Evolutionary conservation across 2,329 filamentous ascomycete species (phyloP).

Genomic region (Macrophomina tecta): DNA sequence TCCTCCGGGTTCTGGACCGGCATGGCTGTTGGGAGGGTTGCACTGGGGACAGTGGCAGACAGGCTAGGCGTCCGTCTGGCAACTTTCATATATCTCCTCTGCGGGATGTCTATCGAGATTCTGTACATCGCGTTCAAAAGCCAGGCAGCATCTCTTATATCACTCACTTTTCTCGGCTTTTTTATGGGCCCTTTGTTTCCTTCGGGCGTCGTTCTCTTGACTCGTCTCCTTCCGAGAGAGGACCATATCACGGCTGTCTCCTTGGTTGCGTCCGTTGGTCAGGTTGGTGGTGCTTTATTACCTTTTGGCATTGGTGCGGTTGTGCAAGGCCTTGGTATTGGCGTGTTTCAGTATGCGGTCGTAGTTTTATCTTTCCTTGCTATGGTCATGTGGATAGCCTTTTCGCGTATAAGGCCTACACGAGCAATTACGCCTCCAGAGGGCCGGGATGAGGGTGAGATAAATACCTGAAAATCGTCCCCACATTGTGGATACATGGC

Average conservation of each 20-base stretch:
- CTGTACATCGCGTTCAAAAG: conserved; percentile 29
- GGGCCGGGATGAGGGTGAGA: no score
- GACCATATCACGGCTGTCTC: conserved; percentile 53
- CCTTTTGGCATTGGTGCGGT: conserved; percentile 53
- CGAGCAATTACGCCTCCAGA: no score
- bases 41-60: conserved; percentile 42
- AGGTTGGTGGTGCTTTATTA: conserved; percentile 51
- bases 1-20: conserved; percentile 55
- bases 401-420: background rate
- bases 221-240: conserved; percentile 45
- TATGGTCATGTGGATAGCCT: conserved; percentile 35
- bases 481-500: no score
- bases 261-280: conserved; percentile 52
- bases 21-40: conserved; percentile 50
- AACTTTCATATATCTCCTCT: conserved; percentile 36
- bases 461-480: no score
- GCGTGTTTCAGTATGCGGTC: conserved; percentile 44
- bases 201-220: conserved; percentile 48
- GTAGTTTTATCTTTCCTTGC: conserved; percentile 34
- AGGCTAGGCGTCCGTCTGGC: conserved; percentile 38
- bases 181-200: conserved; percentile 52
- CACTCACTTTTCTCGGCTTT: conserved; percentile 46
- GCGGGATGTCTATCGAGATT: background rate
- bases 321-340: conserved; percentile 47
- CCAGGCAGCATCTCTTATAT: conserved; percentile 37